Percentiles rank a stretch among this genome's conserved stretches.
Conservation (phyloP, 257 asterid genomes). For the Lycium barbarum region DNA sequence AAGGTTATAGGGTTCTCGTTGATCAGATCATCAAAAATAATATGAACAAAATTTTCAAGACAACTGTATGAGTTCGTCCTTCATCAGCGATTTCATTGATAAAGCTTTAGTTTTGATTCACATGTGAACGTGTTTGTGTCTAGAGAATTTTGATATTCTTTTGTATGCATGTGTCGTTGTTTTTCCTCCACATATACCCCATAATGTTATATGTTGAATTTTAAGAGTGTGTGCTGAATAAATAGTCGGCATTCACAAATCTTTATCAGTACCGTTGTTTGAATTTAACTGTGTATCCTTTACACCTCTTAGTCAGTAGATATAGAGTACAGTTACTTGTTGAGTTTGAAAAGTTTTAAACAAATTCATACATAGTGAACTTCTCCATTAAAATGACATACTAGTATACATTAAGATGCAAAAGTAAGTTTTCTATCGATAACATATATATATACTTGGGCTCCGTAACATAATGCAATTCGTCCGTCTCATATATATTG, state of each 20-base stretch:
- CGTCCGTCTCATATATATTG: too few species aligned
- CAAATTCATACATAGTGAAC: background rate
- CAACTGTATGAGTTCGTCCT: background rate
- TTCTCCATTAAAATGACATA: background rate
- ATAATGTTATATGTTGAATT: background rate
- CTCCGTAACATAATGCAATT: too few species aligned
- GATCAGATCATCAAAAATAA: conserved; percentile 12
- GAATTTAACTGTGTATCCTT: background rate
- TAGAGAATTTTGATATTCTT: background rate
- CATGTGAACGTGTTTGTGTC: background rate
- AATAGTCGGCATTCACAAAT: background rate
- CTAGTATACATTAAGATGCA: too few species aligned
- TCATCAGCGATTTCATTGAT: background rate
- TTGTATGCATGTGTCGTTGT: background rate
- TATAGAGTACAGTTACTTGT: background rate
- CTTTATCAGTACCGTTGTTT: background rate
- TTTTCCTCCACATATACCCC: background rate
- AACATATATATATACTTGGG: too few species aligned
- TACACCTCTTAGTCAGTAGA: background rate
- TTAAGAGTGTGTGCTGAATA: background rate
- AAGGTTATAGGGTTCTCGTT: conserved; percentile 39
- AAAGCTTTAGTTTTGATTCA: background rate
- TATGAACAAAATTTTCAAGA: background rate
- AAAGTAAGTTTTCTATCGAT: too few species aligned
- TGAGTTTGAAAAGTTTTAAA: background rate